Base-by-base conservation (phyloP, 2,329 filamentous ascomycete genomes). In the Herpotrichia juniperi region DNA sequence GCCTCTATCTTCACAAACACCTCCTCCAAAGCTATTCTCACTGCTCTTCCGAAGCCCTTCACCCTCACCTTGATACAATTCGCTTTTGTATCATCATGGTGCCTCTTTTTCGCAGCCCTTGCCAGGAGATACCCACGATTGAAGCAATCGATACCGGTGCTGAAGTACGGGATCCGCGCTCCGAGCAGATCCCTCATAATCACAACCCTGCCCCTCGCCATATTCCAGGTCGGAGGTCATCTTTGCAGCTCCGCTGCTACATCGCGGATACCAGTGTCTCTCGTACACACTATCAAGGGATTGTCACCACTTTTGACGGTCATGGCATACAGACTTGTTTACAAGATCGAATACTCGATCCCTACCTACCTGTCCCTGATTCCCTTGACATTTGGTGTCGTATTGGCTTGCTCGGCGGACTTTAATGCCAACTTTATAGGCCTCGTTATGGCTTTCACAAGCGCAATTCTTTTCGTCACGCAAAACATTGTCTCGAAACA, bases 401-500 rank as follows among this genome's bases (percentile, higher is more conserved):
- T 96, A 83, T 83, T 99, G 60, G 94, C 94, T 9, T 99, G 94
- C 74, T 97, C 93, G 1, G 90, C 93, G 11, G 91, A 92, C 67
- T 93, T 96, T 63, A 88, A 86, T 19, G 93, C 90, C 25, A 93
- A 99, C 68, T 83, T 97, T 57, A 83, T 94, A 46, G 94, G 94
- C n/a, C 89, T 99, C 16, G 66, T 93, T 10, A 93, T 93, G 66
- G 93, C 94, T 3, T 87, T 99, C 31, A 79, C 91, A 28, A 93
- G 91, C n/a, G 91, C 94, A 7, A 79, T 97, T 50, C 89, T 97
- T 59, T 99, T 99, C 69, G 94, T 99, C 30, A 94, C 92, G 0
- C 94, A 99, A 71, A 99, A 99, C 70, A 99, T 99, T 51, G 96
- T 97, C 61, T 97, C 93, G 17, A 99, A 99, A 76, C 91, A 91